These are phyloP conservation scores for Daldinia concentrica DNA, from an alignment of 495 filamentous ascomycete species.

Conservation along the genomic window DNA sequence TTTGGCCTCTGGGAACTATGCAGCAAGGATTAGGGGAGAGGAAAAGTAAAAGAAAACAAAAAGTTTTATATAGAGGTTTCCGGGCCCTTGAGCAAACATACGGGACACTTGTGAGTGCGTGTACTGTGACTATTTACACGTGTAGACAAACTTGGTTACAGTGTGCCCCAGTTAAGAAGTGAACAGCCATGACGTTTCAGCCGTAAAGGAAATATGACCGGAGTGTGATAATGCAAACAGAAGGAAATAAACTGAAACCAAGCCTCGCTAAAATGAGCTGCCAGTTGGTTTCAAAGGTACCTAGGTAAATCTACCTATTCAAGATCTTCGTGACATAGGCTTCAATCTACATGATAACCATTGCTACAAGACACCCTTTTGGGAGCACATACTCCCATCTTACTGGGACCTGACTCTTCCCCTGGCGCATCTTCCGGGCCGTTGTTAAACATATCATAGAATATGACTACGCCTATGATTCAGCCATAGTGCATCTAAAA, in stretches of 20 bases:
- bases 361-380: not conserved
- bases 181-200: not conserved
- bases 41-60: not conserved
- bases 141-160: not conserved
- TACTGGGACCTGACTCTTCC: not conserved
- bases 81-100: not conserved
- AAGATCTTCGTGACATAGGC: not conserved
- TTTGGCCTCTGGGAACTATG: not conserved
- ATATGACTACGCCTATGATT: not conserved
- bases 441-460: not conserved
- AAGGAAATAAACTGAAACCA: not conserved
- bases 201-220: not conserved
- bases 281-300: not conserved
- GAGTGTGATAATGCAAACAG: not conserved
- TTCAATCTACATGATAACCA: too few relatives aligned
- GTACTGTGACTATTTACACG: not conserved
- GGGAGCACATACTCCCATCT: not conserved
- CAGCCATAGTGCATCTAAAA: not conserved
- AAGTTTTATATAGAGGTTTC: not conserved
- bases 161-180: not conserved
- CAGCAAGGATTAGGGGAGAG: not conserved
- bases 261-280: not conserved
- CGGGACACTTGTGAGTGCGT: not conserved
- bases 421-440: not conserved
- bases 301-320: too few relatives aligned